Base-by-base conservation (phyloP, 371 early-diverging fungal species). In the Mortierella polycephala region DNA sequence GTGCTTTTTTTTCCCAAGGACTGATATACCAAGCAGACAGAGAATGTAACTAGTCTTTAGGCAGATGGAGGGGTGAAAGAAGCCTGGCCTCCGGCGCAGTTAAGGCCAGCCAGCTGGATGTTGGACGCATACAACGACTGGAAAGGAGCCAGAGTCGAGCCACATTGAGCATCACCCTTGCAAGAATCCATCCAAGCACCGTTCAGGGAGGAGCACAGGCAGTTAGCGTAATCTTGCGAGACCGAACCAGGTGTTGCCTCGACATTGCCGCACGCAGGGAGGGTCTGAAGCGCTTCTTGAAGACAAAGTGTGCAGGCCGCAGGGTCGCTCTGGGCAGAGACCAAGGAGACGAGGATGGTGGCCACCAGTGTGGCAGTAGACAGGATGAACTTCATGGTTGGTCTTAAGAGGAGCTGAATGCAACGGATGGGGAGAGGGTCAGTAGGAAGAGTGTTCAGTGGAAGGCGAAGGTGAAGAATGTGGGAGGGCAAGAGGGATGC, bases 161-260 rank as follows among this genome's bases (percentile, higher is more conserved):
- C 76, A 20, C 76, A 76, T 5, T 71, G 45, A 30, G 55, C 12
- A 0, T 49, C 64, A 11, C 57, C 50, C 5, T 20, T 56, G 61
- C 76, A 76, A 13, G 76, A 60, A 18, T 67, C 66, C 47, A 64
- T 64, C 71, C 71, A 76, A n/a, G 71, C 8, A 18, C 71, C 71
- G 37, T 18, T 55, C 46, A 76, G 23, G 39, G 71, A 71, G 5
- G 76, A 46, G 60, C 76, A 76, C n/a, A 76, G 76, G 18, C 76
- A 76, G 41, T 69, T 40, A 7, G 75, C 75, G 49, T 69, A 75
- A 7, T 60, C 69, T 51, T 62, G 37, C 13, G 69, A 57, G 58
- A 69, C 69, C 14, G 61, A 20, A 6, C 68, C 68, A 44, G 42
- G 42, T 0, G 52, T 39, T 6, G 58, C 69, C 5, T 45, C 12